A percentile compares a stretch with the other conserved stretches of the same genome.
Conservation (phyloP, 148 eudicot genomes). For the Heliosperma pusillum region DNA sequence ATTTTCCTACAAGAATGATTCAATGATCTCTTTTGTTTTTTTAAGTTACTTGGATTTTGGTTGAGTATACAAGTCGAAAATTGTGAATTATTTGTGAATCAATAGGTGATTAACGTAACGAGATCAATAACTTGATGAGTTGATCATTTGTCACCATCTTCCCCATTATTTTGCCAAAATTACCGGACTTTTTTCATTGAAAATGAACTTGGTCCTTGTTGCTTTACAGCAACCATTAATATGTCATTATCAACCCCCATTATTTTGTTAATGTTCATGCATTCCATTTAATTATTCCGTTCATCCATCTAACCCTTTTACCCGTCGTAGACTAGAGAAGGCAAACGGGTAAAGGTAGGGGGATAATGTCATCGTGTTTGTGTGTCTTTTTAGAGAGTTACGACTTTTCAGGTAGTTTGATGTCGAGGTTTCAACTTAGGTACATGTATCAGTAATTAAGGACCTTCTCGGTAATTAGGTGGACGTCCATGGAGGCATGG, state of each 20-base stretch:
- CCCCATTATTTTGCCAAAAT: not conserved
- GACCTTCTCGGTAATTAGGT: no score
- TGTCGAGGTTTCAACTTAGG: no score
- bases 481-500: no score
- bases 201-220: not conserved
- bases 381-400: not conserved
- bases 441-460: no score
- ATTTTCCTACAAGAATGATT: not conserved
- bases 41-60: not conserved
- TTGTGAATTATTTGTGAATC: not conserved
- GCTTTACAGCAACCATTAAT: constrained; percentile 6
- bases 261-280: not conserved
- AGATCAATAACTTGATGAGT: not conserved
- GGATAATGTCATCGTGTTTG: not conserved
- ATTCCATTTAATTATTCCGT: not conserved
- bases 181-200: not conserved
- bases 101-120: not conserved
- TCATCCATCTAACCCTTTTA: not conserved
- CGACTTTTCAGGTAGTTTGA: no score
- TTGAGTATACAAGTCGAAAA: not conserved
- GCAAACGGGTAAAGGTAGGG: not conserved
- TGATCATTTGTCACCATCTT: not conserved
- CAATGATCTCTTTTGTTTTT: not conserved
- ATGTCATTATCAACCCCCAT: not conserved
- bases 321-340: not conserved